Percentiles rank a stretch among this genome's conserved stretches.
Evolutionary conservation across 352 stramenopile genomes (phyloP).

Genomic region (Phytopythium boreale): DNA sequence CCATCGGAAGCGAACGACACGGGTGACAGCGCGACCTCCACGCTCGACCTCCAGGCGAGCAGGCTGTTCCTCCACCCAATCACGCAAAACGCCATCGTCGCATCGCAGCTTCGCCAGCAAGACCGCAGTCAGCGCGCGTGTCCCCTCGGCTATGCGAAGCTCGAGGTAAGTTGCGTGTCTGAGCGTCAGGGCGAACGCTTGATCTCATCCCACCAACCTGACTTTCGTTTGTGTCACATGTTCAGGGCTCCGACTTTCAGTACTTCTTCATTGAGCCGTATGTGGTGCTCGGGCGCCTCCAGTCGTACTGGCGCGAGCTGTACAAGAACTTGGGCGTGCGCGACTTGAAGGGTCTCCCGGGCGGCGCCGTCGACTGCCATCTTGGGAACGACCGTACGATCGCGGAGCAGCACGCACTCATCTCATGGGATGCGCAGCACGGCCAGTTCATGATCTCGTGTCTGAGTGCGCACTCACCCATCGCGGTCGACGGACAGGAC

Average conservation of each 20-base stretch:
- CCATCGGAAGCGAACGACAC: neutral
- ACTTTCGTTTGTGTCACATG: neutral
- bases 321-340: slow-evolving; percentile 54
- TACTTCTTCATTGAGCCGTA: slow-evolving; percentile 72
- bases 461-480: slow-evolving; percentile 41
- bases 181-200: neutral
- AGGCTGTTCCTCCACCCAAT: slow-evolving; percentile 38
- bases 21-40: neutral
- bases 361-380: slow-evolving; percentile 63
- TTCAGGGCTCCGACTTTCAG: slow-evolving; percentile 49
- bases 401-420: slow-evolving; percentile 51
- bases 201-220: neutral
- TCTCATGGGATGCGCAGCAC: slow-evolving; percentile 49
- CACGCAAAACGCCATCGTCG: slow-evolving; percentile 47
- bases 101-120: slow-evolving; percentile 30
- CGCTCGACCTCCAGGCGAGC: slow-evolving; percentile 35
- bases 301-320: slow-evolving; percentile 42
- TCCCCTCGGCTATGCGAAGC: slow-evolving; percentile 68
- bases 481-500: slow-evolving; percentile 68
- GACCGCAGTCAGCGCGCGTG: slow-evolving; percentile 16
- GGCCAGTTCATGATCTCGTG: slow-evolving; percentile 68
- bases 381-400: slow-evolving; percentile 68
- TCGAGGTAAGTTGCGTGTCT: slow-evolving; percentile 42
- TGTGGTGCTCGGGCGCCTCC: slow-evolving; percentile 63
- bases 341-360: slow-evolving; percentile 43